A percentile compares a stretch with the other conserved stretches of the same genome.
phyloP scores from a whole-genome alignment of 73 alveolate genomes.

The Strombidium stylifer region DNA sequence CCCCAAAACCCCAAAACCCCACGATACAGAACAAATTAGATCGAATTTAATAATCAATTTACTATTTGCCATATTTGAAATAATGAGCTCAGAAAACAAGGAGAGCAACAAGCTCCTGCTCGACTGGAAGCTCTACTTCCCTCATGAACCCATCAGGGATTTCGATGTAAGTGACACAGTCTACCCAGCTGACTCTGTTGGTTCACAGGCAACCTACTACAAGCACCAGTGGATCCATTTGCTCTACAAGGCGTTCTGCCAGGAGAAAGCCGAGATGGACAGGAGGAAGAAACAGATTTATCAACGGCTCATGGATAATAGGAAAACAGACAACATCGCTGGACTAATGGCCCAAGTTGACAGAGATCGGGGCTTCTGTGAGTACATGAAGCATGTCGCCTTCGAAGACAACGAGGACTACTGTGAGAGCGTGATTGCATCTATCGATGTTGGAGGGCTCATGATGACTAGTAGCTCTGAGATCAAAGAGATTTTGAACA shows the following conservation, averaged over 20 bases:
- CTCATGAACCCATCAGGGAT: slow-evolving; percentile 22
- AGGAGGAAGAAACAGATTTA: too few species aligned
- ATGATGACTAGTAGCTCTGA: background rate
- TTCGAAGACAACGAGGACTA: too few species aligned
- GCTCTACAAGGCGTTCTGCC: slow-evolving; percentile 44
- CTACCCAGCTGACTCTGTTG: background rate
- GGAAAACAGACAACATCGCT: too few species aligned
- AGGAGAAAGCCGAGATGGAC: slow-evolving; percentile 13
- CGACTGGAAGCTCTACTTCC: slow-evolving; percentile 51
- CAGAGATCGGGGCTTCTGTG: slow-evolving; percentile 26
- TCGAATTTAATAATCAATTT: too few species aligned
- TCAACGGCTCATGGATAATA: too few species aligned
- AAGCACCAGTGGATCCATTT: slow-evolving; percentile 47
- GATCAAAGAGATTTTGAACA: slow-evolving; percentile 36
- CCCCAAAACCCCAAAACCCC: too few species aligned
- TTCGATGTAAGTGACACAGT: slow-evolving; percentile 40
- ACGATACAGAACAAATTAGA: too few species aligned
- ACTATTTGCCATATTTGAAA: too few species aligned
- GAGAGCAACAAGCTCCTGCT: slow-evolving; percentile 29
- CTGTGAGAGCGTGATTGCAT: too few species aligned
- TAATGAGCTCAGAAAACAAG: background rate
- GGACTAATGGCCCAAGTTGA: slow-evolving; percentile 5
- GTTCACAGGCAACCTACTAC: slow-evolving; percentile 28
- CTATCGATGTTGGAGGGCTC: too few species aligned
- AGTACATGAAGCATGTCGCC: too few species aligned